Percentiles rank a stretch among this genome's conserved stretches.
These are phyloP conservation scores for Gossypium turneri DNA, from an alignment of 345 rosid species.

Conservation along the genomic window DNA sequence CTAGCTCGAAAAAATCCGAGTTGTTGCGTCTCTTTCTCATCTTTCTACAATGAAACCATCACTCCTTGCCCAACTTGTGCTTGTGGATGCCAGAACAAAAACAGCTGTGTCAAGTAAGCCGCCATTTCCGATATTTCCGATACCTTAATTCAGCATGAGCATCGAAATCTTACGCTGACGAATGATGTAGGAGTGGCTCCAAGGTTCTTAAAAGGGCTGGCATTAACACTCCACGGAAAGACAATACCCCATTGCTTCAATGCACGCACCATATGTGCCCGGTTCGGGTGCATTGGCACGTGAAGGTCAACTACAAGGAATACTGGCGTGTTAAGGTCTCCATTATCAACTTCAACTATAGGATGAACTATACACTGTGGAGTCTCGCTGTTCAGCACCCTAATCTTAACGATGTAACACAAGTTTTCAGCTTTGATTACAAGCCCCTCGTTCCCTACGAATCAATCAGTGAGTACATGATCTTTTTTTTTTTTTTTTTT, in stretches of 20 bases:
- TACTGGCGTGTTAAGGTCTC: slow-evolving; percentile 78
- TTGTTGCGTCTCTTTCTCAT: slow-evolving; percentile 83
- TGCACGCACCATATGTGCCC: slow-evolving; percentile 93
- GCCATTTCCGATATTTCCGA: background rate
- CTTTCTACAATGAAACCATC: slow-evolving; percentile 90
- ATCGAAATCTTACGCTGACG: background rate
- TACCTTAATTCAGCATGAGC: background rate
- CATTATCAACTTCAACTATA: slow-evolving; percentile 63
- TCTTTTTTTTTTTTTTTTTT: background rate
- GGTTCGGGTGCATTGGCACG: slow-evolving; percentile 79
- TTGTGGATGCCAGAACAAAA: slow-evolving; percentile 72
- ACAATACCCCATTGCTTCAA: slow-evolving; percentile 54
- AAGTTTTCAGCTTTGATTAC: slow-evolving; percentile 86
- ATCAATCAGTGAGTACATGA: slow-evolving; percentile 49
- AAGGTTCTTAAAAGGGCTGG: slow-evolving; percentile 57
- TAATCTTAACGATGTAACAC: slow-evolving; percentile 76
- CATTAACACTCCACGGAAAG: slow-evolving; percentile 55
- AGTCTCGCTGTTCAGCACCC: slow-evolving; percentile 72
- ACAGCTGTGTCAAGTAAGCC: slow-evolving; percentile 66
- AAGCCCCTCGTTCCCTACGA: slow-evolving; percentile 66
- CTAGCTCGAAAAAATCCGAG: slow-evolving; percentile 70
- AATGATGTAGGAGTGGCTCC: slow-evolving; percentile 57
- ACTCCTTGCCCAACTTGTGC: slow-evolving; percentile 84
- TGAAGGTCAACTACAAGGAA: slow-evolving; percentile 70
- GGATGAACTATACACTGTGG: slow-evolving; percentile 73